These are phyloP conservation scores for Elaeis guineensis DNA, from an alignment of 176 grass and related monocot genomes.

Conservation along the genomic window DNA sequence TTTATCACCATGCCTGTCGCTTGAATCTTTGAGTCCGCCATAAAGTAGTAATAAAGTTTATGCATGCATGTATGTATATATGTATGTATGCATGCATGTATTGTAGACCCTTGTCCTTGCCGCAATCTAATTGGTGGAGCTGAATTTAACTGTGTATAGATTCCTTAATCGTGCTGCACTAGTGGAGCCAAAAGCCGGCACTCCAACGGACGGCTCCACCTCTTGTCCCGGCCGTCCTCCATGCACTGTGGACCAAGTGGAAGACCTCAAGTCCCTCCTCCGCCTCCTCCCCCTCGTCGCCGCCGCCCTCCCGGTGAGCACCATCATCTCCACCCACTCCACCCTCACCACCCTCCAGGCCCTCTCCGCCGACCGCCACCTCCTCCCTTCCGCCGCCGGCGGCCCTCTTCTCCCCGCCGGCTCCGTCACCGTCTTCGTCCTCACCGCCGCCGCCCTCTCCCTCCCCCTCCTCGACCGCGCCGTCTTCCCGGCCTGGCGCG, in stretches of 20 bases:
- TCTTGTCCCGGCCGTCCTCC: neutral
- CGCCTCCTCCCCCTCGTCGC: slow-evolving; percentile 18
- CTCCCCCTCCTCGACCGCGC: slow-evolving; percentile 26
- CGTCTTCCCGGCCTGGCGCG: neutral
- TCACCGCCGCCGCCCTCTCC: slow-evolving; percentile 26
- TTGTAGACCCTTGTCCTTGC: too few relatives aligned
- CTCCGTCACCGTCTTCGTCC: slow-evolving; percentile 5
- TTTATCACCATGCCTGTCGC: too few relatives aligned
- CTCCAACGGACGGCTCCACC: slow-evolving; percentile 18
- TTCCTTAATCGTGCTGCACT: too few relatives aligned
- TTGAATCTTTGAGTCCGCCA: too few relatives aligned
- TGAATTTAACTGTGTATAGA: too few relatives aligned
- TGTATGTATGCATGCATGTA: too few relatives aligned
- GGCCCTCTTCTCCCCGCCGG: slow-evolving; percentile 23
- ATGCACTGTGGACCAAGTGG: slow-evolving; percentile 1
- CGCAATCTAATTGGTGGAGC: too few relatives aligned
- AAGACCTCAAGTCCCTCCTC: slow-evolving; percentile 7
- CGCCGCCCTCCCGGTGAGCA: slow-evolving; percentile 15
- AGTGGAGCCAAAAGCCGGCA: too few relatives aligned
- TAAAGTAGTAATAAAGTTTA: too few relatives aligned
- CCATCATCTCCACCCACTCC: slow-evolving; percentile 2
- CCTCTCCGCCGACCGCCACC: slow-evolving; percentile 2
- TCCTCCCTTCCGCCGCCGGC: slow-evolving; percentile 4
- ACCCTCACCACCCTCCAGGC: slow-evolving; percentile 24
- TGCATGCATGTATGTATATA: too few relatives aligned